Base-by-base conservation (phyloP, 345 rosid genomes). In the Bruguiera sexangula region DNA sequence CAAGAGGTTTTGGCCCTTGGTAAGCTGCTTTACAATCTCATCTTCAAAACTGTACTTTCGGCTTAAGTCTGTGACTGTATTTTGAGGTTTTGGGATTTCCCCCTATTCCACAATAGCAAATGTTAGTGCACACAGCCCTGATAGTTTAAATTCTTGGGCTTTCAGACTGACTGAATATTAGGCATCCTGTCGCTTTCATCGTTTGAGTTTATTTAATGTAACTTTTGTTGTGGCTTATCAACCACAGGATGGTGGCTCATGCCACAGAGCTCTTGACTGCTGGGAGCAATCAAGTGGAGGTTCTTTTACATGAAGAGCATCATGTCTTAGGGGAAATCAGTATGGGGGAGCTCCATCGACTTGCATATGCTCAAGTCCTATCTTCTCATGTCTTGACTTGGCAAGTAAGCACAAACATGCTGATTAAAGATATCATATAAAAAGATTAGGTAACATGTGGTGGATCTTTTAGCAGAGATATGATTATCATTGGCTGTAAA, bases 1-100 rank as follows among this genome's bases (percentile, higher is more conserved):
- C 93, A 52, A 89, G 83, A 81, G 96, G 86, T 54, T 95, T 89
- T 83, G 96, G 97, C 71, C 89, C 97, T 80, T 92, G 99, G 97
- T 95, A 77, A 82, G 92, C 73, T 73, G 31, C 73, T 36, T 51
- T 21, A 52, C 22, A 76, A 27, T 65, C 63, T 55, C 62, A 46
- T 48, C 60, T 58, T 63, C 36, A 32, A 29, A 30, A 22, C 46
- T 62, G 58, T 24, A 34, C 18, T 48, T 65, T 30, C 24, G 19
- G 20, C 48, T 51, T 55, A 27, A 26, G 20, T 54, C 20, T 21
- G 34, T 37, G 21, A 32, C 31, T 56, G 57, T 56, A 24, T 24
- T 56, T 24, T 6, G 4, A 46, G 36, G 27, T 54, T 18, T 37
- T 51, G 4, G 20, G 10, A 18, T 46, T 69, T 59, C n/a, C 27